Base-by-base conservation (phyloP, 2,329 filamentous ascomycete species). In the Cytospora schulzeri region DNA sequence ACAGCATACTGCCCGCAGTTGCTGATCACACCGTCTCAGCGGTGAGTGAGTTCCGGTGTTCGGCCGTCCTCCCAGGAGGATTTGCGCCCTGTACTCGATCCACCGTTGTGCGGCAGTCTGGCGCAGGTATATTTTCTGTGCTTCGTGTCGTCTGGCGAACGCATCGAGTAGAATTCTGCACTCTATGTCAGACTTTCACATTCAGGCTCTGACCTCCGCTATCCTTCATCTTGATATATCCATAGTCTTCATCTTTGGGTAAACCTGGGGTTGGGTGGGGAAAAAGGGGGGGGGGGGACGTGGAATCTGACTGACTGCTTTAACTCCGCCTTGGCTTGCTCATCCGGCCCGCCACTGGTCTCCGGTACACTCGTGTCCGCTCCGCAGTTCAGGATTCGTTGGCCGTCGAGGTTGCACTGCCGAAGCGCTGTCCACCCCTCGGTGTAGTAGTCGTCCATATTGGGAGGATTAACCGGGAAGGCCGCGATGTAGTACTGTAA, bases 301-400 rank as follows among this genome's bases (percentile, higher is more conserved):
- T 12, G 11, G 4, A n/a, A 12, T 48, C n/a, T 24, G n/a, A 79
- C 84, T 54, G 74, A 88, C 85, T 88, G 86, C 73, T 83, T 84
- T 67, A 89, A 74, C 74, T 88, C 85, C 22, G 85, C 85, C 72
- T 87, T 88, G 31, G 74, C 75, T 73, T 89, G 86, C 73, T 89
- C 86, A 26, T 83, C 80, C 62, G 82, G 80, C 14, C 84, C 84
- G 61, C 85, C 85, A 55, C 73, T 74, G 55, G 81, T 74, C 53
- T 77, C 76, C 4, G 86, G 85, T 15, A 88, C 85, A 60, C 78
- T 80, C 19, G 85, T 85, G 73, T 89, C 87, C 50, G 86, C 86
- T 26, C 84, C 85, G 70, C 84, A 86, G 71, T 88, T 85, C 67
- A 89, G 80, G 68, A 89, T 88, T 75, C 87, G 81, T 71, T 87